Evolutionary conservation across 352 stramenopile genomes (phyloP).

Genomic region (Phytophthora pseudosyringae): DNA sequence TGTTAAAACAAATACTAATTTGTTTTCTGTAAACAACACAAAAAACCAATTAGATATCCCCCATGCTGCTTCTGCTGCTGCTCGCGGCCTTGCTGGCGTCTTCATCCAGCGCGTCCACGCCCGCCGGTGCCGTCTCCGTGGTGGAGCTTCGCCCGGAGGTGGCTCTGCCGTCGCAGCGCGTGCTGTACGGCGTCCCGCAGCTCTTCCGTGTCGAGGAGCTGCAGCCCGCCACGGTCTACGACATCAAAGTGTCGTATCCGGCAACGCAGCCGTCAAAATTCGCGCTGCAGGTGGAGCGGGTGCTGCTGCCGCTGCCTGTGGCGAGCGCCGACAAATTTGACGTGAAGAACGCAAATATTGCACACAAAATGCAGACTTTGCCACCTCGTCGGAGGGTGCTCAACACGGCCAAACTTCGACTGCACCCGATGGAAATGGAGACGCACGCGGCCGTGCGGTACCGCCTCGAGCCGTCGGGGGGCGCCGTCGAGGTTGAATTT

Average conservation of each 20-base stretch:
- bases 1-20: too few species aligned
- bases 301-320: conserved; percentile 38
- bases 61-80: neutral
- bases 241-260: conserved; percentile 83
- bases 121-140: neutral
- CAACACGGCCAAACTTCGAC: conserved; percentile 75
- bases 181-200: conserved; percentile 53
- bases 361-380: conserved; percentile 21
- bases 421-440: conserved; percentile 50
- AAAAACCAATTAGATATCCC: too few species aligned
- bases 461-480: conserved; percentile 31
- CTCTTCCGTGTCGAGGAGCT: conserved; percentile 64
- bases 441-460: conserved; percentile 34
- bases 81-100: conserved; percentile 10
- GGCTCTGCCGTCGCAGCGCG: conserved; percentile 40
- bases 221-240: conserved; percentile 54
- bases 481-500: conserved; percentile 46
- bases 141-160: conserved; percentile 54
- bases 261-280: conserved; percentile 66
- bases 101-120: neutral
- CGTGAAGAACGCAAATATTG: conserved; percentile 24
- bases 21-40: too few species aligned
- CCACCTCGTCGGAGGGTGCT: conserved; percentile 46
- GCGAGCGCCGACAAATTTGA: conserved; percentile 15
- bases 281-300: conserved; percentile 49